Percentiles rank a stretch among this genome's conserved stretches.
These are phyloP conservation scores for Taphrina sp. DNA, from an alignment of 1,139 yeast genomes.

Conservation along the genomic window DNA sequence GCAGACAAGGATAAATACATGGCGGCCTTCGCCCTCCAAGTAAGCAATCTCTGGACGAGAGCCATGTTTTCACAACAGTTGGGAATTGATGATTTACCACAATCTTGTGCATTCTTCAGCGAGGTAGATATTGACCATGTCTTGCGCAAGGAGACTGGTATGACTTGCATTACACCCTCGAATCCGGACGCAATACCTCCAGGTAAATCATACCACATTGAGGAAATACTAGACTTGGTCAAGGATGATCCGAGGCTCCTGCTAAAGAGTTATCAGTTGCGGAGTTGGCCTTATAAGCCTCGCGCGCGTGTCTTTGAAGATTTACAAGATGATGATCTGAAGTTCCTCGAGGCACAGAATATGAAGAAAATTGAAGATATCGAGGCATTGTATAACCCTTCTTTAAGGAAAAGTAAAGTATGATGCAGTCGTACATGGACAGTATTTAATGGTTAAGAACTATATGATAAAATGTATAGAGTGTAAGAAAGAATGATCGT, in stretches of 20 bases:
- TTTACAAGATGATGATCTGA: background rate
- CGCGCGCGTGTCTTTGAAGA: conserved; percentile 12
- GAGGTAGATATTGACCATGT: conserved; percentile 89
- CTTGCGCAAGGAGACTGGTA: conserved; percentile 79
- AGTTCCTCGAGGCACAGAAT: conserved; percentile 17
- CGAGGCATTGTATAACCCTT: conserved; percentile 5
- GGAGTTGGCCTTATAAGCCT: conserved; percentile 6
- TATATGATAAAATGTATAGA: too few relatives aligned
- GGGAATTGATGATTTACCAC: conserved; percentile 87
- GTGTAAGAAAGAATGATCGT: too few relatives aligned
- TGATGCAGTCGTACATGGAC: too few relatives aligned
- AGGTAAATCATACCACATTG: conserved; percentile 74
- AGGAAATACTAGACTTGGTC: conserved; percentile 37
- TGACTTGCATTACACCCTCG: conserved; percentile 90
- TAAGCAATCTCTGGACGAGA: conserved; percentile 92
- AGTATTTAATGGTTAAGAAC: too few relatives aligned
- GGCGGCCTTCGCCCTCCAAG: conserved; percentile 79
- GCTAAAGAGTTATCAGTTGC: background rate
- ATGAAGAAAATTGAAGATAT: conserved; percentile 7
- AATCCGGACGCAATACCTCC: conserved; percentile 68
- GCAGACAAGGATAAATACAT: conserved; percentile 69
- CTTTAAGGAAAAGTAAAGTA: too few relatives aligned
- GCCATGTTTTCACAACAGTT: conserved; percentile 92
- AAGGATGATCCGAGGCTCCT: conserved; percentile 10
- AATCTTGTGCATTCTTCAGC: conserved; percentile 91